Evolutionary conservation across 768 basidiomycete species (phyloP).

Genomic region (Coprinopsis cinerea): DNA sequence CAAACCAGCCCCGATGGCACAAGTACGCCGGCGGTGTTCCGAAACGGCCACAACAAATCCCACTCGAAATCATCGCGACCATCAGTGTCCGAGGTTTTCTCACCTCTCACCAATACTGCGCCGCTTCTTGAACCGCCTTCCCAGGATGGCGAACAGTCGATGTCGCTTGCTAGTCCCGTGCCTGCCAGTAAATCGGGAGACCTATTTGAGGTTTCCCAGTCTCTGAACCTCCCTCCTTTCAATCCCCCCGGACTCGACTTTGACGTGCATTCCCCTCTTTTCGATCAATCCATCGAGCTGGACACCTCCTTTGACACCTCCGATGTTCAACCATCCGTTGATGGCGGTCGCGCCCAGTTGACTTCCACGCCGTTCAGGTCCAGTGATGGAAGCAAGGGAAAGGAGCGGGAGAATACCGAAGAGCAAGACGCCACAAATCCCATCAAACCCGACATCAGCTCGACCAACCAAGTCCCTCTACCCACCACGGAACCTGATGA

Average conservation of each 20-base stretch:
- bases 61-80: slow-evolving; percentile 35
- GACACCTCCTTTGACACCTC: slow-evolving; percentile 30
- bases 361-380: slow-evolving; percentile 40
- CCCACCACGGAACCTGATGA: slow-evolving; percentile 30
- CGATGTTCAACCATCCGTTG: slow-evolving; percentile 17
- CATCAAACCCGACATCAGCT: slow-evolving; percentile 15
- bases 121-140: slow-evolving; percentile 1
- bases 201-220: slow-evolving; percentile 53
- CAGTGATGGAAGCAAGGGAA: slow-evolving; percentile 15
- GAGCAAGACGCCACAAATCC: not conserved
- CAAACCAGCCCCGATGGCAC: slow-evolving; percentile 21
- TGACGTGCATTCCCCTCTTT: slow-evolving; percentile 30
- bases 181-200: slow-evolving; percentile 37
- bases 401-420: slow-evolving; percentile 19
- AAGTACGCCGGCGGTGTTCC: slow-evolving; percentile 22
- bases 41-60: slow-evolving; percentile 16
- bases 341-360: slow-evolving; percentile 21
- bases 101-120: slow-evolving; percentile 18
- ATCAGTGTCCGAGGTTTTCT: slow-evolving; percentile 46
- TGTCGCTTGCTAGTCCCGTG: slow-evolving; percentile 29
- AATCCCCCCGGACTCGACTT: slow-evolving; percentile 39
- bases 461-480: slow-evolving; percentile 16
- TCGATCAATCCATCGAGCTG: slow-evolving; percentile 28
- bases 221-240: slow-evolving; percentile 46
- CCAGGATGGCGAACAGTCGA: slow-evolving; percentile 20